Evolutionary conservation across 805 yeast genomes (phyloP).

Genomic region (Yarrowia sp.): DNA sequence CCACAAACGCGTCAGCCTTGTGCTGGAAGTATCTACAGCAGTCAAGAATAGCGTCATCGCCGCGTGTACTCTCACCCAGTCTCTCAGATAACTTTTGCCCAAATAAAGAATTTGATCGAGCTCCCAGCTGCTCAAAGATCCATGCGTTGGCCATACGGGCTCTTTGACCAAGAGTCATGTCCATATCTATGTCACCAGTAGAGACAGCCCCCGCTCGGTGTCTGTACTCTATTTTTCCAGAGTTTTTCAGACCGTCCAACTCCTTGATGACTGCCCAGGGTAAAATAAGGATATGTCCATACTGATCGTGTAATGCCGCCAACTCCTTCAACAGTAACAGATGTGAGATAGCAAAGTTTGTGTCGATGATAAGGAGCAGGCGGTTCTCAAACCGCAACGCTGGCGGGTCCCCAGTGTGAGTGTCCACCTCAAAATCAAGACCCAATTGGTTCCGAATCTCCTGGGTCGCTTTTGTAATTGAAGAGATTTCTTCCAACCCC

Average conservation of each 20-base stretch:
- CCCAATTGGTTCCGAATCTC: background rate
- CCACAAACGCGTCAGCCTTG: constrained; percentile 40
- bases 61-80: constrained; percentile 44
- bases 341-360: constrained; percentile 77
- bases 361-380: constrained; percentile 65
- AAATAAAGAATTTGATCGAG: constrained; percentile 47
- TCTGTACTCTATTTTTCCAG: background rate
- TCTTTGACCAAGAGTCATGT: constrained; percentile 46
- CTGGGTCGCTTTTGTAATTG: constrained; percentile 8
- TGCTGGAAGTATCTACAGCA: constrained; percentile 66
- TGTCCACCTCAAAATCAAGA: background rate
- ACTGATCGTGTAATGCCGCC: constrained; percentile 41
- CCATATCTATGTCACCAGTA: constrained; percentile 27
- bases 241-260: constrained; percentile 76
- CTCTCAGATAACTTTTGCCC: constrained; percentile 64
- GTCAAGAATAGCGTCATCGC: constrained; percentile 84
- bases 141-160: constrained; percentile 77
- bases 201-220: constrained; percentile 18
- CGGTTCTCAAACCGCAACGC: constrained; percentile 25
- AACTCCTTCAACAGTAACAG: constrained; percentile 56
- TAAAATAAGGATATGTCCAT: constrained; percentile 53
- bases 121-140: constrained; percentile 62
- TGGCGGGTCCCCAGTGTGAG: background rate
- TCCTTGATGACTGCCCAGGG: constrained; percentile 72
- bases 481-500: background rate